phyloP scores from a whole-genome alignment of 2,329 filamentous ascomycete genomes.

The Ophiostoma ulmi region DNA sequence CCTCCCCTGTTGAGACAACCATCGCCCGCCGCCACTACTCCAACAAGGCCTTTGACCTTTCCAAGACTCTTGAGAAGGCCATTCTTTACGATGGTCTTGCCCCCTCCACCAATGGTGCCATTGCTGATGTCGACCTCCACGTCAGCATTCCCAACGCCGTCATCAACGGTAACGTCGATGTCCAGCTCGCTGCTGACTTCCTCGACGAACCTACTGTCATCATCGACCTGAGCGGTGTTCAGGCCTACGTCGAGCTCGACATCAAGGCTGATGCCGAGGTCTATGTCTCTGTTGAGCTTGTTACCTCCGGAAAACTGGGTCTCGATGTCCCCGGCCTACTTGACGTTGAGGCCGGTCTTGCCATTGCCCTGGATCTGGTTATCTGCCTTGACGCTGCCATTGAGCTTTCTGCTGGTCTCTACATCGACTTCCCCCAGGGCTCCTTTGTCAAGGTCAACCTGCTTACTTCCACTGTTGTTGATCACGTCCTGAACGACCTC shows the following conservation, averaged over 20 bases:
- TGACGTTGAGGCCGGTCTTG: slow-evolving; percentile 29
- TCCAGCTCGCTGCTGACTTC: slow-evolving; percentile 27
- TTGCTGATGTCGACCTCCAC: slow-evolving; percentile 25
- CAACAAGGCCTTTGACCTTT: slow-evolving; percentile 23
- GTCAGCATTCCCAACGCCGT: slow-evolving; percentile 28
- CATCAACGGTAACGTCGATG: slow-evolving; percentile 26
- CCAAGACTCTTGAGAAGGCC: slow-evolving; percentile 27
- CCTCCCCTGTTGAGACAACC: slow-evolving; percentile 3
- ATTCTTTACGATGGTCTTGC: slow-evolving; percentile 27
- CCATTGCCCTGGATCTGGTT: slow-evolving; percentile 32
- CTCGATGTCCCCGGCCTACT: slow-evolving; percentile 30
- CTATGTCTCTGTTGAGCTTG: slow-evolving; percentile 29
- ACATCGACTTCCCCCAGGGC: slow-evolving; percentile 30
- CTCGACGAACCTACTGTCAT: slow-evolving; percentile 25
- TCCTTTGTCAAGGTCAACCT: slow-evolving; percentile 32
- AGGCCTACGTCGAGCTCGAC: slow-evolving; percentile 31
- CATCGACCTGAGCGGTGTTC: slow-evolving; percentile 31
- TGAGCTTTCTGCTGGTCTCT: slow-evolving; percentile 31
- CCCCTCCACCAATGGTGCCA: slow-evolving; percentile 5
- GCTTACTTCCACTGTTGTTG: slow-evolving; percentile 29
- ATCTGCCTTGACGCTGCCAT: slow-evolving; percentile 30
- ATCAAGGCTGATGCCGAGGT: slow-evolving; percentile 30
- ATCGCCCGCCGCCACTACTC: slow-evolving; percentile 13
- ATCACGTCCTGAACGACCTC: slow-evolving; percentile 28
- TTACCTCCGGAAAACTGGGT: slow-evolving; percentile 26